Evolutionary conservation across 106 monocot species (phyloP).

Genomic region (Allium sativum): DNA sequence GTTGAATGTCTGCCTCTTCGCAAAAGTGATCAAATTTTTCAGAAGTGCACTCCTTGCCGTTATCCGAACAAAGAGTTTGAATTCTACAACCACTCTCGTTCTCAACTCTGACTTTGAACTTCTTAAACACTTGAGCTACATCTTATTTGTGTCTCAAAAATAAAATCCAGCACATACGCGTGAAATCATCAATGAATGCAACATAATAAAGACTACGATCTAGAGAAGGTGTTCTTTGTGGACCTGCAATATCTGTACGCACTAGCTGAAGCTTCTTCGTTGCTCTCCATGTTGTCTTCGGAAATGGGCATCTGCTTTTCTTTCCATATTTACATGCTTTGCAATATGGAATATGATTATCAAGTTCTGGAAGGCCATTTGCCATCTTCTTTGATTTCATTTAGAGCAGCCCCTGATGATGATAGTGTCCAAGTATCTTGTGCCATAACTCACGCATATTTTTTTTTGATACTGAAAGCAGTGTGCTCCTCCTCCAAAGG

Average conservation of each 20-base stretch:
- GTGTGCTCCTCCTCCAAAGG: constrained; percentile 1
- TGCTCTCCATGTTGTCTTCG: too few relatives aligned
- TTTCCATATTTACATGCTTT: constrained; percentile 6
- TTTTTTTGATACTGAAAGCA: constrained; percentile 7
- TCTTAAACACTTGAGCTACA: constrained; percentile 1
- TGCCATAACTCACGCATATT: not conserved
- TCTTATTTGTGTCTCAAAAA: constrained; percentile 10
- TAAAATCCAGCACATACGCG: not conserved
- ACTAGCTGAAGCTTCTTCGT: not conserved
- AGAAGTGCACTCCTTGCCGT: not conserved
- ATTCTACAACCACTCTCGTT: constrained; percentile 4
- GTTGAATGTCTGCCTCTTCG: not conserved
- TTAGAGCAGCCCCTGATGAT: not conserved
- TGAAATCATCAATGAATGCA: constrained; percentile 9
- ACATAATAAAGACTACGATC: not conserved
- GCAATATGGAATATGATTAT: not conserved
- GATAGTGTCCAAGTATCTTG: not conserved
- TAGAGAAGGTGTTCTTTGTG: constrained; percentile 8
- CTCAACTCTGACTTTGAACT: constrained; percentile 1
- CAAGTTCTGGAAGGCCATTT: not conserved
- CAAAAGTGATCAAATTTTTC: not conserved
- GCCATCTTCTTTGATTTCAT: not conserved
- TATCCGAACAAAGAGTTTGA: constrained; percentile 1
- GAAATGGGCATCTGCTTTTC: not conserved
- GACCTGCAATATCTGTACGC: not conserved